Base-by-base conservation (phyloP, 257 asterid genomes). In the Plantago elongata region DNA sequence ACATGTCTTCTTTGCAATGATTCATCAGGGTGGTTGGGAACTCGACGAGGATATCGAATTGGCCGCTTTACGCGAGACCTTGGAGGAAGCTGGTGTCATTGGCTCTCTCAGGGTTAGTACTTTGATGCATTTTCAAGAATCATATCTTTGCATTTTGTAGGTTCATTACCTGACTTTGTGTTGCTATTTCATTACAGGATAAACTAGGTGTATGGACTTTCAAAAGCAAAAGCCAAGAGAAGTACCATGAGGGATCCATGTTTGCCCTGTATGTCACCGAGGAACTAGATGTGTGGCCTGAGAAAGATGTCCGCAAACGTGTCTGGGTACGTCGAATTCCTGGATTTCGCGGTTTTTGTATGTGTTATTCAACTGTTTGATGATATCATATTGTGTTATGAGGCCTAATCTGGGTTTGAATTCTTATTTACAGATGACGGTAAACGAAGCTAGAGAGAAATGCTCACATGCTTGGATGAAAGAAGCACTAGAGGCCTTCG, bases 221-320 rank as follows among this genome's bases (percentile, higher is more conserved):
- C 78, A 85, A 88, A 79, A 91, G 98, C 94, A 92, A 79, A 67
- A 89, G 96, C 90, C 95, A 86, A 75, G 96, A 83, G 17, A 78
- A 78, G 52, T 83, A 42, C 60, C 96, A 82, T 15, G 94, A 89
- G 76, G 99, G 96, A 2, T 79, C 83, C 64, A 89, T 92, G 99
- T 76, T 92, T 72, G 71, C 99, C 60, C 62, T 92, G 63, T 62
- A 71, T 54, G 97, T 92, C 61, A 75, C 84, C 1, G 95, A 92
- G 75, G 97, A 77, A 60, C 64, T 89, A 56, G 97, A 88, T 7
- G 82, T 75, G 42, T 92, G 99, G 99, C 99, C 99, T 0, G 97
- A 92, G 85, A 86, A 80, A 72, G 75, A 72, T 61, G 84, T 81
- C 60, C 95, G 99, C n/a, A 72, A 62, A 58, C 82, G 99, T 30